Evolutionary conservation across 805 yeast genomes (phyloP).

Genomic region (Starmerella tilneyi): DNA sequence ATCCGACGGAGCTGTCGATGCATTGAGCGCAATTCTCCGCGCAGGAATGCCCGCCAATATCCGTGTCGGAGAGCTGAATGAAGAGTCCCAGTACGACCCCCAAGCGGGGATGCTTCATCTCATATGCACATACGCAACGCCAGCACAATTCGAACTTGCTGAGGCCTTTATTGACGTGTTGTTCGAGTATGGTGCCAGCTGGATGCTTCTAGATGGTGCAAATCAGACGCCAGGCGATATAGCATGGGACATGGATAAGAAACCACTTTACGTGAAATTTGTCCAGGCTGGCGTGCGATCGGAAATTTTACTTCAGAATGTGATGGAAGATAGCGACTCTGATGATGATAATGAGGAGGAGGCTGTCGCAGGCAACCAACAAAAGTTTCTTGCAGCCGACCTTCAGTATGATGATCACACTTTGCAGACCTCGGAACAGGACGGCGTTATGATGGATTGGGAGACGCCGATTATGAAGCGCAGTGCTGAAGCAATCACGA

Average conservation of each 20-base stretch:
- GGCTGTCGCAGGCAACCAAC: slow-evolving; percentile 37
- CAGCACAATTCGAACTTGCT: slow-evolving; percentile 20
- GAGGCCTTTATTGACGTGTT: slow-evolving; percentile 47
- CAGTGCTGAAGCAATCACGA: slow-evolving; percentile 67
- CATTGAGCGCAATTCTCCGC: slow-evolving; percentile 17
- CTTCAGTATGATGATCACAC: slow-evolving; percentile 53
- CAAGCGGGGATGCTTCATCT: slow-evolving; percentile 23
- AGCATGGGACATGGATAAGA: slow-evolving; percentile 41
- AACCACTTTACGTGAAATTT: slow-evolving; percentile 36
- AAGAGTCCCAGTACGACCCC: slow-evolving; percentile 18
- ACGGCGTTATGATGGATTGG: slow-evolving; percentile 99
- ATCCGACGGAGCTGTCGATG: slow-evolving; percentile 21
- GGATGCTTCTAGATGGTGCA: slow-evolving; percentile 68
- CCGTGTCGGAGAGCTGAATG: slow-evolving; percentile 23
- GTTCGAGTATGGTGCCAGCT: slow-evolving; percentile 82
- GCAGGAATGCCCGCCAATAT: slow-evolving; percentile 28
- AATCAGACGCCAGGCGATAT: slow-evolving; percentile 81
- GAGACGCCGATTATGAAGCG: slow-evolving; percentile 70
- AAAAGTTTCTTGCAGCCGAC: slow-evolving; percentile 53
- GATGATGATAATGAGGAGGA: slow-evolving; percentile 20
- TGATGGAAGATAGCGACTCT: slow-evolving; percentile 31
- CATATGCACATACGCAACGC: slow-evolving; percentile 17
- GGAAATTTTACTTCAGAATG: slow-evolving; percentile 65
- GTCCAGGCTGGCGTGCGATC: slow-evolving; percentile 88
- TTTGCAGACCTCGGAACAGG: slow-evolving; percentile 61